phyloP scores from a whole-genome alignment of 768 basidiomycete genomes.

The Boletus huronensis region DNA sequence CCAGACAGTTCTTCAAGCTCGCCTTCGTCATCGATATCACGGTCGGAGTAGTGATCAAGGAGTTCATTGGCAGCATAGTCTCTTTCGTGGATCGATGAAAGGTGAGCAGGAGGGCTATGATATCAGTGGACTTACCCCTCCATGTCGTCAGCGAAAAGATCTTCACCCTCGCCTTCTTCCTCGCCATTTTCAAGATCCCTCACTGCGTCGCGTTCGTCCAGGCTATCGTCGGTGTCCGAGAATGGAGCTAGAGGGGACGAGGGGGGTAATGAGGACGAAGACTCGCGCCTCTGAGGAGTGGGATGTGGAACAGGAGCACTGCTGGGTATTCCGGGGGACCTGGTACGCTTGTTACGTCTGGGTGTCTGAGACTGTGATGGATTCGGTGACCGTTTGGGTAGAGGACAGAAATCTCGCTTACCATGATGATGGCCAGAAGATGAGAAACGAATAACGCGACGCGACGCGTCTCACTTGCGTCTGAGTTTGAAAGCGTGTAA shows the following conservation, averaged over 20 bases:
- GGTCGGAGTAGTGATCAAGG: slow-evolving; percentile 85
- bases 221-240: slow-evolving; percentile 80
- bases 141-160: slow-evolving; percentile 82
- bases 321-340: slow-evolving; percentile 49
- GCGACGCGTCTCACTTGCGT: slow-evolving; percentile 37
- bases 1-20: slow-evolving; percentile 65
- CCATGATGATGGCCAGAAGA: slow-evolving; percentile 35
- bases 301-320: slow-evolving; percentile 44
- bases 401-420: slow-evolving; percentile 20
- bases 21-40: slow-evolving; percentile 81
- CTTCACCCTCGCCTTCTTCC: slow-evolving; percentile 86
- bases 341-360: slow-evolving; percentile 59
- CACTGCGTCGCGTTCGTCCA: slow-evolving; percentile 68
- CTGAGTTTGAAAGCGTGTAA: slow-evolving; percentile 46
- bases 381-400: neutral
- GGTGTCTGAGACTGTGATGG: slow-evolving; percentile 39
- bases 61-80: slow-evolving; percentile 84
- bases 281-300: slow-evolving; percentile 49
- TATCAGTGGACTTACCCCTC: slow-evolving; percentile 52
- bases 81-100: slow-evolving; percentile 34
- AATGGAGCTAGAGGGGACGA: slow-evolving; percentile 82
- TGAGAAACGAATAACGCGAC: slow-evolving; percentile 37
- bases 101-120: slow-evolving; percentile 7
- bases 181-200: slow-evolving; percentile 64
- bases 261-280: slow-evolving; percentile 77